Percentiles rank a stretch among this genome's conserved stretches.
phyloP scores from a whole-genome alignment of 2,329 filamentous ascomycete genomes.

The Colletotrichum abscissum region DNA sequence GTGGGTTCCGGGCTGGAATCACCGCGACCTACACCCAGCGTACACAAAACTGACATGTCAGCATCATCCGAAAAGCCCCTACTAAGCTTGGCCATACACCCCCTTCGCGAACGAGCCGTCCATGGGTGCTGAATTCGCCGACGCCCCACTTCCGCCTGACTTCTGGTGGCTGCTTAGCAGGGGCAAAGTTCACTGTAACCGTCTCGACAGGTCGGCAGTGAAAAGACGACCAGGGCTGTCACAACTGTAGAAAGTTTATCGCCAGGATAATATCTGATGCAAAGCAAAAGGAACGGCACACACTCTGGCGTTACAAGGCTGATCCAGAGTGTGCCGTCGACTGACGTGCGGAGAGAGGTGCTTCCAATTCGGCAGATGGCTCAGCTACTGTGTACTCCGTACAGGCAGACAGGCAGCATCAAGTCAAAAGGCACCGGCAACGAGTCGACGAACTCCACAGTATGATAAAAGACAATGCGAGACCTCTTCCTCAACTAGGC shows the following conservation, averaged over 20 bases:
- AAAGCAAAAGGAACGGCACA: not conserved
- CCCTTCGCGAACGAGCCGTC: not conserved
- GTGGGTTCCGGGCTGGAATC: not conserved
- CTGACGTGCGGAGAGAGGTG: not conserved
- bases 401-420: not conserved
- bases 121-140: conserved; percentile 14
- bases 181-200: not conserved
- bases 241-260: too few relatives aligned
- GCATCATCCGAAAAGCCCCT: not conserved
- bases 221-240: too few relatives aligned
- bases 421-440: not conserved
- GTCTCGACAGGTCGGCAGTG: not conserved
- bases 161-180: conserved; percentile 2
- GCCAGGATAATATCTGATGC: too few relatives aligned
- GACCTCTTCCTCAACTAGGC: not conserved
- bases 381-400: not conserved
- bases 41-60: not conserved
- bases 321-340: not conserved
- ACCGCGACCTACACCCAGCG: not conserved
- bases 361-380: not conserved
- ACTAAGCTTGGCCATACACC: not conserved
- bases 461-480: not conserved
- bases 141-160: conserved; percentile 7
- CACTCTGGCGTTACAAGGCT: not conserved
- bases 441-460: not conserved